phyloP scores from a whole-genome alignment of 306 rosid genomes.

The Mucuna pruriens region DNA sequence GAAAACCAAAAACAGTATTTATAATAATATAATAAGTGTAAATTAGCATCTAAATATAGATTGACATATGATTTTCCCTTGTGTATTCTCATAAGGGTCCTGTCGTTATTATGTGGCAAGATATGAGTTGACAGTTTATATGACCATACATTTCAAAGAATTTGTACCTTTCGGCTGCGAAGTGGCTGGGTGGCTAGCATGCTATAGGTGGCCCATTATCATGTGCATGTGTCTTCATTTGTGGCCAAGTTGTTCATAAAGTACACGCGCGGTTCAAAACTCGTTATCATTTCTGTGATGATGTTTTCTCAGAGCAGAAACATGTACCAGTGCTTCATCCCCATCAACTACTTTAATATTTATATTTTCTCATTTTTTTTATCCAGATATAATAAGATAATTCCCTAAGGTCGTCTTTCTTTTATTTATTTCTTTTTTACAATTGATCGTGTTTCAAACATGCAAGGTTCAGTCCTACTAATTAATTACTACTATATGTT shows the following conservation, averaged over 20 bases:
- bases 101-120: background rate
- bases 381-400: background rate
- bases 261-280: background rate
- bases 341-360: background rate
- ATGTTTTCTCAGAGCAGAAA: background rate
- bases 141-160: background rate
- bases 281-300: background rate
- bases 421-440: no score
- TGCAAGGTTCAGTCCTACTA: background rate
- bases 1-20: no score
- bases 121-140: background rate
- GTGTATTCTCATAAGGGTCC: background rate
- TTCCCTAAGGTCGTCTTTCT: background rate
- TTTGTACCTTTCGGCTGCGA: background rate
- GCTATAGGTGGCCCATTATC: slow-evolving; percentile 9
- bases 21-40: no score
- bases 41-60: no score
- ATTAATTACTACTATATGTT: no score
- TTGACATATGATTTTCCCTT: no score
- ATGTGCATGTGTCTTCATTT: background rate
- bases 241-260: background rate
- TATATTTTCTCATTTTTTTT: background rate
- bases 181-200: background rate
- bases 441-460: background rate
- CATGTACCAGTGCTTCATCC: background rate